Conservation (phyloP, 352 stramenopile genomes). For the Peronosclerospora sorghi region DNA sequence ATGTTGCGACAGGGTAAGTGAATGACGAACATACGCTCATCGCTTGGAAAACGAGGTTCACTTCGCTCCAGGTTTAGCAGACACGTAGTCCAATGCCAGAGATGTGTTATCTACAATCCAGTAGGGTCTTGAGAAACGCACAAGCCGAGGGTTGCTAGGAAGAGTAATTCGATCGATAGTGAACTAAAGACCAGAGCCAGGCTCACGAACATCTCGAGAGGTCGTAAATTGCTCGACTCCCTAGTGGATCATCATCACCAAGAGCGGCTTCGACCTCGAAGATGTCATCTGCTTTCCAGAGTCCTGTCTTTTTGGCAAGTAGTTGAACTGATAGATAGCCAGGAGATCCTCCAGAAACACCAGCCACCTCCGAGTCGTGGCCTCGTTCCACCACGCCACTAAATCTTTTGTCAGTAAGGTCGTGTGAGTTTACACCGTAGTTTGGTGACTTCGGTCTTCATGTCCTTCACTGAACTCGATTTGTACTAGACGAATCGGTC, state of each 20-base stretch:
- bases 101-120: conserved; percentile 83
- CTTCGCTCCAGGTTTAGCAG: conserved; percentile 43
- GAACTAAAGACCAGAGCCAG: conserved; percentile 44
- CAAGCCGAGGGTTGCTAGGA: conserved; percentile 52
- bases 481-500: conserved; percentile 83
- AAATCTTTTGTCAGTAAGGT: conserved; percentile 29
- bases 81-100: conserved; percentile 50
- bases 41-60: conserved; percentile 26
- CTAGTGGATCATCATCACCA: conserved; percentile 79
- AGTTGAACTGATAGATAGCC: conserved; percentile 67
- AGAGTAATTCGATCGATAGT: conserved; percentile 66
- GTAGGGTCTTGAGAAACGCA: conserved; percentile 75
- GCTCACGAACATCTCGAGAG: conserved; percentile 35
- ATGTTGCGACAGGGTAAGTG: conserved; percentile 47
- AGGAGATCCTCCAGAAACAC: conserved; percentile 52
- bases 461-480: conserved; percentile 33
- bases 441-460: conserved; percentile 41
- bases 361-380: conserved; percentile 62
- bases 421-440: conserved; percentile 24
- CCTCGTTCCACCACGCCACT: conserved; percentile 48
- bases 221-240: conserved; percentile 69
- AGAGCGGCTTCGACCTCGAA: conserved; percentile 67
- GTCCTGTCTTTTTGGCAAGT: conserved; percentile 23
- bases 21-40: conserved; percentile 41
- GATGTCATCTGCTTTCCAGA: conserved; percentile 28